These are phyloP conservation scores for Trifolium dubium DNA, from an alignment of 306 rosid species.

Conservation along the genomic window DNA sequence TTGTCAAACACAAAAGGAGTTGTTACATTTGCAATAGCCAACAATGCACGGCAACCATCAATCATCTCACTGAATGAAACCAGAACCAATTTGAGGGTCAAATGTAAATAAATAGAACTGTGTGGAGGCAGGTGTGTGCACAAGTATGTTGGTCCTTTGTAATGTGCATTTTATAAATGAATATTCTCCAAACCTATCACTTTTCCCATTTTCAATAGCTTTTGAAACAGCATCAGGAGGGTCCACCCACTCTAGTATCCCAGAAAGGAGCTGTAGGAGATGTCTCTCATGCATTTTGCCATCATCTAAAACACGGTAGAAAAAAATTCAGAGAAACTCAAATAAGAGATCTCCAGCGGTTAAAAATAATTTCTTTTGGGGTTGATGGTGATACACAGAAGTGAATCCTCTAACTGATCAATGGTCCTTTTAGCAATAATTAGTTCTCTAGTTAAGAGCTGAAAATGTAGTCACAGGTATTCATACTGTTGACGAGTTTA, in stretches of 20 bases:
- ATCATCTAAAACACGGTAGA: slow-evolving; percentile 61
- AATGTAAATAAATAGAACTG: slow-evolving; percentile 25
- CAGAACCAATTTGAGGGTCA: slow-evolving; percentile 43
- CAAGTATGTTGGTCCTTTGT: slow-evolving; percentile 17
- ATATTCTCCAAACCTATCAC: slow-evolving; percentile 73
- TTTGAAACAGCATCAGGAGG: slow-evolving; percentile 82
- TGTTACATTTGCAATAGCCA: slow-evolving; percentile 79
- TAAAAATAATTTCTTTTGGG: slow-evolving; percentile 18
- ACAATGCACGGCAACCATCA: slow-evolving; percentile 94
- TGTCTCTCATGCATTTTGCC: slow-evolving; percentile 78
- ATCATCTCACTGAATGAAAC: slow-evolving; percentile 82
- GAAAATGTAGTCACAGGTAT: slow-evolving; percentile 5
- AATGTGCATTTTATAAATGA: slow-evolving; percentile 33
- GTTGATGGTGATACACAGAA: slow-evolving; percentile 26
- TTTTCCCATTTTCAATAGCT: slow-evolving; percentile 80
- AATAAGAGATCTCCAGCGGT: slow-evolving; percentile 27
- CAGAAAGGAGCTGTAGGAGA: slow-evolving; percentile 77
- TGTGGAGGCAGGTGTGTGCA: slow-evolving; percentile 8
- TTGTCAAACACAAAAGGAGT: slow-evolving; percentile 73
- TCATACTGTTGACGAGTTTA: not conserved
- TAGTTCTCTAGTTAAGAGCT: slow-evolving; percentile 22
- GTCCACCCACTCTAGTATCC: slow-evolving; percentile 89
- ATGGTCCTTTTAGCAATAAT: slow-evolving; percentile 18
- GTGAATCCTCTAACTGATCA: slow-evolving; percentile 25
- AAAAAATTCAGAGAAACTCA: slow-evolving; percentile 41